Conservation (phyloP, 2,329 filamentous ascomycete genomes). For the Chrysosphaeria jannelii region DNA sequence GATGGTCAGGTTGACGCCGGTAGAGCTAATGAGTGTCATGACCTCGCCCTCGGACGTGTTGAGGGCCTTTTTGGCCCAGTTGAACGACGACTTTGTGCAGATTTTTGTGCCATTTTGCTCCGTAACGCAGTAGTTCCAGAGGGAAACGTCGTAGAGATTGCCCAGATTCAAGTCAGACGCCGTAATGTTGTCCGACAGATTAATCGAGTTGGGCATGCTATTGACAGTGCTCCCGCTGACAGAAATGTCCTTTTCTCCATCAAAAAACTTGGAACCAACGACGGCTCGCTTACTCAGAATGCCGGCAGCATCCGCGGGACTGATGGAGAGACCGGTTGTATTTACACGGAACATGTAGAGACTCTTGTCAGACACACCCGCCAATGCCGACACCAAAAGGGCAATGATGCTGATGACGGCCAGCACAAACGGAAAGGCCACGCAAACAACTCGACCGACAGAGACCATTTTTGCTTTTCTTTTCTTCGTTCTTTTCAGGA, state of each 20-base stretch:
- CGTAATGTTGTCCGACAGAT: conserved; percentile 19
- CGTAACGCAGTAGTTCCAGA: conserved; percentile 67
- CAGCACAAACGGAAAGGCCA: conserved; percentile 59
- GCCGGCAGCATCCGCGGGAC: conserved; percentile 3
- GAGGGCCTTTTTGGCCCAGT: conserved; percentile 50
- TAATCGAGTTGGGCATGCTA: no score
- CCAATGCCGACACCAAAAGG: conserved; percentile 24
- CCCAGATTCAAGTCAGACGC: conserved; percentile 29
- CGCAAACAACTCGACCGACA: conserved; percentile 54
- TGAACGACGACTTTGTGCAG: conserved; percentile 40
- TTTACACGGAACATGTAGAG: conserved; percentile 31
- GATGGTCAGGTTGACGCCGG: conserved; percentile 24
- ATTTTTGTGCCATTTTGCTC: conserved; percentile 21
- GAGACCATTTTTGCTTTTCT: conserved; percentile 7
- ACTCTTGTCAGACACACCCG: conserved; percentile 22
- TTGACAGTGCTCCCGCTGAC: no score
- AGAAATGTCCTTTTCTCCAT: no score
- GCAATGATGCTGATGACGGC: conserved; percentile 51
- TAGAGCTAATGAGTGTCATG: conserved; percentile 17
- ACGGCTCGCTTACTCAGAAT: conserved; percentile 2
- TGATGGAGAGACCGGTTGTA: conserved; percentile 24
- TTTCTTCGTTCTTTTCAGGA: neutral
- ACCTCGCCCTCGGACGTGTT: conserved; percentile 26
- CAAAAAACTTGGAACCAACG: no score
- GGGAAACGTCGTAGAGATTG: conserved; percentile 50